Conservation (phyloP, 1,284 basidiomycete genomes). For the Takashimella koratensis region DNA sequence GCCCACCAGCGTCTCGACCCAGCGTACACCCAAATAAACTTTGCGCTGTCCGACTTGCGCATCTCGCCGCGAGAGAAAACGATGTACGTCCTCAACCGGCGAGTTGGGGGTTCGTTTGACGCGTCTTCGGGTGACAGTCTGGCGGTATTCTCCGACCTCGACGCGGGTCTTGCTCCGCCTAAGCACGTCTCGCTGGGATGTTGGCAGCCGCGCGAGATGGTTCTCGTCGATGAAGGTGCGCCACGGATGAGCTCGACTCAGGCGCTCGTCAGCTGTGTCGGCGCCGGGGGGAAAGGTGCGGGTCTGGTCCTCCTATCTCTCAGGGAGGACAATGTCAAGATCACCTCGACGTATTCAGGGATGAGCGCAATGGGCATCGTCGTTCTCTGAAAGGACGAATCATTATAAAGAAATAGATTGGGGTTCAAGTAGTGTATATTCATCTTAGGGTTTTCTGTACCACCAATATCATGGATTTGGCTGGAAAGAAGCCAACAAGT, state of each 20-base stretch:
- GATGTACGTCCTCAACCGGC: conserved; percentile 6
- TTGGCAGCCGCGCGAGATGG: conserved; percentile 8
- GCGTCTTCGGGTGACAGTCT: conserved; percentile 3
- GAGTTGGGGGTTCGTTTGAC: background rate
- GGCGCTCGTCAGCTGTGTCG: conserved; percentile 3
- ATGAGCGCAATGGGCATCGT: background rate
- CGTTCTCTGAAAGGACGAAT: background rate
- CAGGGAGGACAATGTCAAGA: background rate
- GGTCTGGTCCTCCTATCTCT: background rate
- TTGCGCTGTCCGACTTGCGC: conserved; percentile 6
- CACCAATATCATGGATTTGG: background rate
- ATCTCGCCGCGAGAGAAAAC: background rate
- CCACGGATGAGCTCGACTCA: background rate
- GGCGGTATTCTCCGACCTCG: background rate
- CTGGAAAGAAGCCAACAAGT: conserved; percentile 3
- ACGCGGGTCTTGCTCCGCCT: background rate
- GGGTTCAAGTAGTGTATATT: too few relatives aligned
- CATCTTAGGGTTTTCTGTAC: background rate
- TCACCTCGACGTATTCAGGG: background rate
- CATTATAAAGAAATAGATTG: too few relatives aligned
- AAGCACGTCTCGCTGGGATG: conserved; percentile 4
- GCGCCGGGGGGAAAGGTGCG: conserved; percentile 1
- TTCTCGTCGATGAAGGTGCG: background rate
- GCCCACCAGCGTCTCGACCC: background rate
- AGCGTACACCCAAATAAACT: background rate